Evolutionary conservation across 306 rosid genomes (phyloP).

Genomic region (Fragaria ananassa): DNA sequence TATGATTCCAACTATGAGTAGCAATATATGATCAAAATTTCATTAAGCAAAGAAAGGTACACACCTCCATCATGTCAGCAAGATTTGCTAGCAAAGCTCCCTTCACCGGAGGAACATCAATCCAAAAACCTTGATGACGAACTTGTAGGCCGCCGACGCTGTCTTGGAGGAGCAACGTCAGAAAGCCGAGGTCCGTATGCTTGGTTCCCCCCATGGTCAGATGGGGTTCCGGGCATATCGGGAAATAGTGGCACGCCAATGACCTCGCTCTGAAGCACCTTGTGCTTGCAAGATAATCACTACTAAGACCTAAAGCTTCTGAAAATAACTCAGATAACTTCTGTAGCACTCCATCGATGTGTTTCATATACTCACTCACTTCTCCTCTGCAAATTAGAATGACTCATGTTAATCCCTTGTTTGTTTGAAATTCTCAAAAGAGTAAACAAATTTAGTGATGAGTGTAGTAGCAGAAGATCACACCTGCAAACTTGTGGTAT

Average conservation of each 20-base stretch:
- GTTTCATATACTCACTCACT: conserved; percentile 14
- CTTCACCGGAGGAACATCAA: conserved; percentile 15
- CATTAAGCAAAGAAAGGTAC: not conserved
- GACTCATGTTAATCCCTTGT: not conserved
- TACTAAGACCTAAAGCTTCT: conserved; percentile 26
- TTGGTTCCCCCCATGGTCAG: conserved; percentile 20
- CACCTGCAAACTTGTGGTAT: conserved; percentile 33
- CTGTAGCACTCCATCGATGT: not conserved
- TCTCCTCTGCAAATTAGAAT: conserved; percentile 8
- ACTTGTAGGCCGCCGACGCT: conserved; percentile 26
- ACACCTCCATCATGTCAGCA: conserved; percentile 25
- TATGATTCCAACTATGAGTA: not conserved
- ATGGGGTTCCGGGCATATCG: conserved; percentile 28
- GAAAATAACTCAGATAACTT: conserved; percentile 12
- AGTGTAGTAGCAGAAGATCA: too few relatives aligned
- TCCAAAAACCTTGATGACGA: conserved; percentile 22
- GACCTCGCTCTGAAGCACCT: conserved; percentile 20
- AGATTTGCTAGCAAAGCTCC: conserved; percentile 23
- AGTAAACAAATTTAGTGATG: not conserved
- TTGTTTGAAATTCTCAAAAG: not conserved
- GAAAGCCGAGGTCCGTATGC: conserved; percentile 20
- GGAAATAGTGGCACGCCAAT: conserved; percentile 23
- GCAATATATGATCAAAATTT: not conserved
- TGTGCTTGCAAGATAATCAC: conserved; percentile 16
- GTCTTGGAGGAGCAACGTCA: conserved; percentile 28